Evolutionary conservation across 768 basidiomycete genomes (phyloP).

Genomic region (Omphalotus guepiniiformis): DNA sequence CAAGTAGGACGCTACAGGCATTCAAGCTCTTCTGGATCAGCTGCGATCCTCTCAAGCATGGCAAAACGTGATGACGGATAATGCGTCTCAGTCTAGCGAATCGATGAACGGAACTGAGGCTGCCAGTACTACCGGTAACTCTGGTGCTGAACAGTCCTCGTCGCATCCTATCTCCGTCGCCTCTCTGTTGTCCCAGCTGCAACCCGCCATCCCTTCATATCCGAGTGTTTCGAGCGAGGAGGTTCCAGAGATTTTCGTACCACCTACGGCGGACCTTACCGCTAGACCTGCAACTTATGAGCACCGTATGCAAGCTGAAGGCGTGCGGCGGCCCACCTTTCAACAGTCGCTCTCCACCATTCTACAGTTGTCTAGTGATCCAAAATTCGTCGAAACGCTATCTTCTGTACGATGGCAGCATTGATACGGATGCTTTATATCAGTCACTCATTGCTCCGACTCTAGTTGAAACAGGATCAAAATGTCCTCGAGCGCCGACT

Average conservation of each 20-base stretch:
- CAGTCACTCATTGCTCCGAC: slow-evolving; percentile 3
- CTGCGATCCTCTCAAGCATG: slow-evolving; percentile 66
- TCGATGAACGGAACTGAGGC: too few species aligned
- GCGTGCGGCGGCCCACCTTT: slow-evolving; percentile 52
- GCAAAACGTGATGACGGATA: too few species aligned
- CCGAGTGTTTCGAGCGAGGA: too few species aligned
- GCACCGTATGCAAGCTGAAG: slow-evolving; percentile 22
- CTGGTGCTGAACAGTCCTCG: slow-evolving; percentile 21
- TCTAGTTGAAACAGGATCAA: slow-evolving; percentile 70
- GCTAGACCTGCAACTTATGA: background rate
- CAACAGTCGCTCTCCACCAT: slow-evolving; percentile 67
- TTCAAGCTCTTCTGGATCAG: slow-evolving; percentile 69
- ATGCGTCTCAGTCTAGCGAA: too few species aligned
- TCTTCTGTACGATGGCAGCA: slow-evolving; percentile 40
- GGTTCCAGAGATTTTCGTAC: too few species aligned
- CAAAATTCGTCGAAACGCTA: slow-evolving; percentile 44
- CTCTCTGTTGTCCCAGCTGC: slow-evolving; percentile 58
- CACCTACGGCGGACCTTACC: too few species aligned
- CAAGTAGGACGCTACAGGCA: slow-evolving; percentile 58
- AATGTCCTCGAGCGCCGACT: slow-evolving; percentile 61
- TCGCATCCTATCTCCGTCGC: slow-evolving; percentile 46
- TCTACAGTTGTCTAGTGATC: slow-evolving; percentile 54
- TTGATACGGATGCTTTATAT: background rate
- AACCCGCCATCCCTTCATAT: too few species aligned
- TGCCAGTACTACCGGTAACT: too few species aligned